Evolutionary conservation across 2,329 filamentous ascomycete genomes (phyloP), one percentile per base, ranked within the genome.

Genomic region (Neofusicoccum cordaticola): DNA sequence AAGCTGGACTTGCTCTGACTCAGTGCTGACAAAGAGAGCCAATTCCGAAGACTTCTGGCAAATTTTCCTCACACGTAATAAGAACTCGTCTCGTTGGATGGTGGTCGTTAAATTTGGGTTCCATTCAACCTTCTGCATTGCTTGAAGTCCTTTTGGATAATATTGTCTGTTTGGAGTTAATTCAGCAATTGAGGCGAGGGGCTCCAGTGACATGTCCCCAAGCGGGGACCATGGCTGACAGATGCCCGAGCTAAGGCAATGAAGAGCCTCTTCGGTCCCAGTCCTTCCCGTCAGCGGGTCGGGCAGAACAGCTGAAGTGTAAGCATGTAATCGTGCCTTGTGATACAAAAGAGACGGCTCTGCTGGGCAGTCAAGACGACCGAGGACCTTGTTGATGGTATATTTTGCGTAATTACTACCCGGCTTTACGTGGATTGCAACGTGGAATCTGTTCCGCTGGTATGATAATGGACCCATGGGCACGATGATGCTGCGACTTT

Each of bases 261-360:
- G 73, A 0, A 87, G 65, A 0, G 86, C 82, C 71, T 89, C 86
- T 69, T 90, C 88, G 0, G 81, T 83, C 0, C 88, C 88, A 0
- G 86, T 90, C 0, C 81, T 78, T 0, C 80, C 75, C 0, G 87
- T 90, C 0, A 90, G 77, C 0, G 78, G 74, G 69, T 90, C 88
- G 0, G 85, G 82, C 0, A 90, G 41, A 0, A 82, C 69, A 37
- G 83, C 85, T 0, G 87, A 88, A 0, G 88, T 90, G 4, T 82
- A 73, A 0, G 87, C 88, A 69, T 91, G 88, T 0, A 87, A 71
- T 3, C 82, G 72, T 0, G 86, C 86, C 68, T 87, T 89, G 1
- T 77, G 77, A 63, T 87, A 88, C 0, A 86, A 73, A 0, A 87
- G 73, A 0, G 71, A 71, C 0, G 85, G 84, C 51, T 90, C 87